A percentile compares a stretch with the other conserved stretches of the same genome.
phyloP scores from a whole-genome alignment of 1,284 basidiomycete genomes.

The Chalciporus sp. region DNA sequence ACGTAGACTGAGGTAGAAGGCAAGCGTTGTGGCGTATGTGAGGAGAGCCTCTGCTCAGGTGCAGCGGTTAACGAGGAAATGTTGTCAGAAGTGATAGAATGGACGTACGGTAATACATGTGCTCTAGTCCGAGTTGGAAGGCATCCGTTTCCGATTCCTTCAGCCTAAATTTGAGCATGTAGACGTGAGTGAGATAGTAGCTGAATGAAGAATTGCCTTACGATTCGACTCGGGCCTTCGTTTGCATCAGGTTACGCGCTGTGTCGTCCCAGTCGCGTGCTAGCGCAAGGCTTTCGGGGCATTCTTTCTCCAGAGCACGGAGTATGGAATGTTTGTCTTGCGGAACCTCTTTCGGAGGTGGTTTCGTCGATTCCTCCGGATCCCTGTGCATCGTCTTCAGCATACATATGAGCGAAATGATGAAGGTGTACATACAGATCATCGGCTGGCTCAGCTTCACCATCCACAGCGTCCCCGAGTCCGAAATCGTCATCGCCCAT shows the following conservation, averaged over 20 bases:
- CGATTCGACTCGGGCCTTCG: slow-evolving; percentile 58
- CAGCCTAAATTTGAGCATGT: slow-evolving; percentile 40
- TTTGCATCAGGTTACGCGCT: slow-evolving; percentile 53
- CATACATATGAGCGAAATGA: not conserved
- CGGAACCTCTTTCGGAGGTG: slow-evolving; percentile 37
- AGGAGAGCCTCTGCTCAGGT: slow-evolving; percentile 73
- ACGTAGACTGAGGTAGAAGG: slow-evolving; percentile 91
- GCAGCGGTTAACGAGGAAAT: slow-evolving; percentile 2
- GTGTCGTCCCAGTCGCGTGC: slow-evolving; percentile 79
- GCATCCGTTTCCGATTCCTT: slow-evolving; percentile 49
- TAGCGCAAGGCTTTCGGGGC: slow-evolving; percentile 77
- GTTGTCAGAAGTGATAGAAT: not conserved
- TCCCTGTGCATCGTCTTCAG: slow-evolving; percentile 30
- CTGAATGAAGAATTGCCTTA: slow-evolving; percentile 38
- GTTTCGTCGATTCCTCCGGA: slow-evolving; percentile 36
- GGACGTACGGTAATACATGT: slow-evolving; percentile 75
- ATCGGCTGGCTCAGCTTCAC: slow-evolving; percentile 31
- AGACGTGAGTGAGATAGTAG: not conserved
- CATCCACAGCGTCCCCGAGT: slow-evolving; percentile 63
- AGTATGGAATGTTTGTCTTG: slow-evolving; percentile 67
- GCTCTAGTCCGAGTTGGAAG: slow-evolving; percentile 64
- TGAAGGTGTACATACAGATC: slow-evolving; percentile 41
- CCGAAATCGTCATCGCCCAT: slow-evolving; percentile 87
- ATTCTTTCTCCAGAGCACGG: slow-evolving; percentile 77
- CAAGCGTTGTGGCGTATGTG: slow-evolving; percentile 88